Evolutionary conservation across 2,329 filamentous ascomycete species (phyloP).

Genomic region (Cladorrhinum sp.): DNA sequence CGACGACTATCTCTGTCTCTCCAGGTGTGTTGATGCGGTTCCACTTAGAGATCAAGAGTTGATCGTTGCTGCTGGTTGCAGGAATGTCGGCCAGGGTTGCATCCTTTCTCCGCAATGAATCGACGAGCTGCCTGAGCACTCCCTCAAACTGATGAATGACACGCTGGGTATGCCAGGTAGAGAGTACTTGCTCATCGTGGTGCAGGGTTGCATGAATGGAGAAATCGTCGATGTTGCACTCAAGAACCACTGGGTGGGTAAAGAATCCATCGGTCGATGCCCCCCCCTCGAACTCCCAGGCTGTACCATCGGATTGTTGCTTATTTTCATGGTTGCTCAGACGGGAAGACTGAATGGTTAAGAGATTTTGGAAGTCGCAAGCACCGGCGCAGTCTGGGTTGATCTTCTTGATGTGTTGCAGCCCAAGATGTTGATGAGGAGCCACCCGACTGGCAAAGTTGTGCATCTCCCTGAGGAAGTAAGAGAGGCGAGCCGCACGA

Average conservation of each 20-base stretch:
- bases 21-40: conserved; percentile 12
- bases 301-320: background rate
- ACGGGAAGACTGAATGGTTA: conserved; percentile 21
- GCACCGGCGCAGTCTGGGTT: conserved; percentile 20
- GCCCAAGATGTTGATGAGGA: conserved; percentile 24
- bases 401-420: conserved; percentile 26
- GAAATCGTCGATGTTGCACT: conserved; percentile 20
- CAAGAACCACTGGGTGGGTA: conserved; percentile 27
- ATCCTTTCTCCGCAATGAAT: conserved; percentile 1
- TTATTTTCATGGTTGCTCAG: background rate
- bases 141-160: conserved; percentile 23
- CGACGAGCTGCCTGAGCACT: conserved; percentile 17
- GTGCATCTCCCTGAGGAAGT: conserved; percentile 22
- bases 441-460: conserved; percentile 16
- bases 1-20: conserved; percentile 6
- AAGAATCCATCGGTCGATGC: conserved; percentile 25
- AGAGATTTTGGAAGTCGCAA: conserved; percentile 26
- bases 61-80: conserved; percentile 23
- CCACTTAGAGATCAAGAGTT: conserved; percentile 21
- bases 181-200: conserved; percentile 24
- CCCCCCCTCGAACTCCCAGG: conserved; percentile 25
- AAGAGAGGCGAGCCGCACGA: conserved; percentile 5
- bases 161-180: conserved; percentile 22
- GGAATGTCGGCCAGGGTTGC: conserved; percentile 20
- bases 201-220: conserved; percentile 22